Evolutionary conservation across 441 rosid species (phyloP).

Genomic region (Viola pubescens): DNA sequence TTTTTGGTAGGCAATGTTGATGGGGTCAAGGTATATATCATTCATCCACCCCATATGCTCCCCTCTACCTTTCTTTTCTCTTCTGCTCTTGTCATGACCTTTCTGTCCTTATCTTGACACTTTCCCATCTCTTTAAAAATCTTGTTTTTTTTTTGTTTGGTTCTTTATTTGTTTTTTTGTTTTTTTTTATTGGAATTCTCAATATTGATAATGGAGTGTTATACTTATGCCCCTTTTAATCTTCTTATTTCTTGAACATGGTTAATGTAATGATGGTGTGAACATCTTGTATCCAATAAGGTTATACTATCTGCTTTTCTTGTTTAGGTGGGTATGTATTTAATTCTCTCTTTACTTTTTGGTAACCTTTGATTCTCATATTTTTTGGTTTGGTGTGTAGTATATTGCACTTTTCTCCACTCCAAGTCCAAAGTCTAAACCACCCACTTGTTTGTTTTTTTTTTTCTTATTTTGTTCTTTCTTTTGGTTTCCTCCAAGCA

Average conservation of each 20-base stretch:
- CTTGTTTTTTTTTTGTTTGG: background rate
- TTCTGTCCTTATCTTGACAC: constrained; percentile 21
- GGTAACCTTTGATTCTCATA: constrained; percentile 16
- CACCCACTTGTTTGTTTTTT: background rate
- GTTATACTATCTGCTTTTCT: constrained; percentile 6
- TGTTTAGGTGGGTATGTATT: constrained; percentile 22
- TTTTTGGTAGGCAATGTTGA: background rate
- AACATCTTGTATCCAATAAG: background rate
- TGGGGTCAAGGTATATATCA: constrained; percentile 8
- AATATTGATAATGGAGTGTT: too few relatives aligned
- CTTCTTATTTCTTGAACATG: background rate
- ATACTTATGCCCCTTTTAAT: background rate
- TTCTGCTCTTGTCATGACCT: constrained; percentile 10
- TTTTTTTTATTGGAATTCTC: background rate
- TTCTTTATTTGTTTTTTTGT: constrained; percentile 4
- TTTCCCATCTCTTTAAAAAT: constrained; percentile 11
- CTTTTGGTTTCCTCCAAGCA: background rate
- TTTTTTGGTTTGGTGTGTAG: background rate
- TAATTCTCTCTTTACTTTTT: constrained; percentile 2
- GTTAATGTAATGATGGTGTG: background rate
- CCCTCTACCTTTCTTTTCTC: background rate
- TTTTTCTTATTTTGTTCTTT: background rate
- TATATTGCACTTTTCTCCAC: background rate
- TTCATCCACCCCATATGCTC: background rate
- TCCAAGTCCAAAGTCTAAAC: background rate